phyloP scores from a whole-genome alignment of 129 eudicot species.

The Lactuca sativa region DNA sequence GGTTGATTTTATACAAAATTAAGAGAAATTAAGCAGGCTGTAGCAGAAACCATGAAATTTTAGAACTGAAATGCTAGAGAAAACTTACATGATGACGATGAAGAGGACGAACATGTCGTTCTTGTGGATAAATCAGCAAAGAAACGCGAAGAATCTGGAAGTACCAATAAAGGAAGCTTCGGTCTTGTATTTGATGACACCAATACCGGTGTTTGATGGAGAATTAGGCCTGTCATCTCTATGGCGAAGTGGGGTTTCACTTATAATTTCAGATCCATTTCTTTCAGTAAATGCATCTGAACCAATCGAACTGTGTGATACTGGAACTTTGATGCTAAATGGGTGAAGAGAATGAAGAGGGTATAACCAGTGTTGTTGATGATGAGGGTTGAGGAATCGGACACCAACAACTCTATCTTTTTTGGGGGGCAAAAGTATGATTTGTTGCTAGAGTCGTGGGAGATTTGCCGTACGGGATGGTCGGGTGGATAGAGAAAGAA shows the following conservation, averaged over 20 bases:
- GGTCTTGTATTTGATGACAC: slow-evolving; percentile 18
- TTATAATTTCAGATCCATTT: slow-evolving; percentile 25
- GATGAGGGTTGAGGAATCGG: slow-evolving; percentile 16
- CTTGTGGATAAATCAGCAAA: slow-evolving; percentile 37
- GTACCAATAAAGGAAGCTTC: slow-evolving; percentile 25
- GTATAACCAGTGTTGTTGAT: slow-evolving; percentile 5
- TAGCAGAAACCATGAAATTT: not conserved
- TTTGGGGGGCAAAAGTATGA: not conserved
- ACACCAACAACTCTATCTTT: slow-evolving; percentile 23
- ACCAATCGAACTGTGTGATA: slow-evolving; percentile 7
- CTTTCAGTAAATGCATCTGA: slow-evolving; percentile 22
- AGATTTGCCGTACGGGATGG: slow-evolving; percentile 22
- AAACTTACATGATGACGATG: slow-evolving; percentile 50
- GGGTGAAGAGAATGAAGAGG: not conserved
- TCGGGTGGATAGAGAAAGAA: slow-evolving; percentile 23
- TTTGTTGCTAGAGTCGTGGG: slow-evolving; percentile 23
- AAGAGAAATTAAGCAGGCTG: not conserved
- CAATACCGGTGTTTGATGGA: slow-evolving; percentile 25
- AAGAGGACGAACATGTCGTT: slow-evolving; percentile 27
- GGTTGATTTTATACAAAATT: not conserved
- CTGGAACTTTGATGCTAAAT: not conserved
- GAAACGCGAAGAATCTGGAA: slow-evolving; percentile 33
- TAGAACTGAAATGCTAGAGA: slow-evolving; percentile 7
- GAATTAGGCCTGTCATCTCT: slow-evolving; percentile 25
- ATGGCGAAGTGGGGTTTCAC: slow-evolving; percentile 11